Base-by-base conservation (phyloP, 164 flowering plant species). In the Nymphaea colorata region DNA sequence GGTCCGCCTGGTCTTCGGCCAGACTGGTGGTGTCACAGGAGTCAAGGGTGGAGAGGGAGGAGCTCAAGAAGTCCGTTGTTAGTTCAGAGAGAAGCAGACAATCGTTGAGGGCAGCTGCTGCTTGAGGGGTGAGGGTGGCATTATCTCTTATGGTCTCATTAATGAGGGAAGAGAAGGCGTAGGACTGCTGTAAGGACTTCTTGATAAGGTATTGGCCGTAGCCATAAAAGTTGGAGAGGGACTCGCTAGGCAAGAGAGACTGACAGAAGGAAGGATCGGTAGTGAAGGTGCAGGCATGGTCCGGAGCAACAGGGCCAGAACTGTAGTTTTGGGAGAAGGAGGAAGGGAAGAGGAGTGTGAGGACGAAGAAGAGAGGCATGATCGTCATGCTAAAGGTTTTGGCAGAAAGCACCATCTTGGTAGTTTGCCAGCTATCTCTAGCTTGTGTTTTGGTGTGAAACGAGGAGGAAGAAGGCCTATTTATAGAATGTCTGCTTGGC, bases 201-300 rank as follows among this genome's bases (percentile, higher is more conserved):
- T 67, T 67, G 55, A 76, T 59, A 5, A 78, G 70, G 66, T 66
- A 75, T 17, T 71, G 75, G 15, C 81, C 78, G 18, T 74, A 76
- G 17, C 77, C 73, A 67, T 78, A 79, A n/a, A 76, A 75, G 62
- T 76, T 79, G 65, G 72, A 74, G 1, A 76, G 15, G 4, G 65
- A 43, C 69, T 76, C 72, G 6, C 62, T 16, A 10, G 69, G 68
- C 70, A 66, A 81, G 17, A 84, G 70, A 68, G 79, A 76, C 8
- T 71, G 68, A 78, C 93, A 87, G 2, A 78, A 44, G 55, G 72
- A 47, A 3, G 67, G 66, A 4, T 79, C 53, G 2, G 79, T 59
- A 55, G 71, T 75, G 18, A 68, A 25, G 14, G 64, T 68, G 64
- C 77, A 75, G 3, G 61, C 72, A 2, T 78, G 64, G 59, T 45